Evolutionary conservation across 345 rosid genomes (phyloP).

Genomic region (Leavenworthia alabamica): DNA sequence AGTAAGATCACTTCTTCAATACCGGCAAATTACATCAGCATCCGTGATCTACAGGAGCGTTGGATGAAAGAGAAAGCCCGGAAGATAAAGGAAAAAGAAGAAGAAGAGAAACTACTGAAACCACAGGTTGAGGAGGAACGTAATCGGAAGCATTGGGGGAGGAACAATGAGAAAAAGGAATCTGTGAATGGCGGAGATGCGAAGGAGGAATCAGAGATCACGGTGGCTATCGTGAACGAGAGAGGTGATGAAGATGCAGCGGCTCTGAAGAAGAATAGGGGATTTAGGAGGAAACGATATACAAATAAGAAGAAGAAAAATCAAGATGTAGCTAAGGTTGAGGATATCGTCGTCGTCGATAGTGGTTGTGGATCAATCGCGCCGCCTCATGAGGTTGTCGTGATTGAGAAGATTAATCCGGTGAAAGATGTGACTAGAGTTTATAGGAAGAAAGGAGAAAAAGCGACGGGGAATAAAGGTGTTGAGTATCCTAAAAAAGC

Average conservation of each 20-base stretch:
- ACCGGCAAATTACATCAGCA: slow-evolving; percentile 24
- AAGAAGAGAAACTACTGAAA: slow-evolving; percentile 6
- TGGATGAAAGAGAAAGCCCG: slow-evolving; percentile 18
- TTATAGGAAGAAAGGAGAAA: background rate
- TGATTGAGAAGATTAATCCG: background rate
- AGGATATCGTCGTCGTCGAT: background rate
- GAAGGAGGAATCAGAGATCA: background rate
- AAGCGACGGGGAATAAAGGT: background rate
- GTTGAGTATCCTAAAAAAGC: background rate
- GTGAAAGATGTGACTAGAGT: background rate
- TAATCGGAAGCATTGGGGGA: background rate
- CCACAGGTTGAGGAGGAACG: background rate
- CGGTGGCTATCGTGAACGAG: background rate
- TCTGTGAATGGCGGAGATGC: background rate
- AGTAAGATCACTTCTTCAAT: background rate
- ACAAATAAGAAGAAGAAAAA: background rate
- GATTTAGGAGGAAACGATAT: slow-evolving; percentile 9
- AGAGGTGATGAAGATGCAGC: background rate
- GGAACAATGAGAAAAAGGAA: background rate
- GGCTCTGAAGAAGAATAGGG: background rate
- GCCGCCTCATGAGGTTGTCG: background rate
- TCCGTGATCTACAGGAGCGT: slow-evolving; percentile 22
- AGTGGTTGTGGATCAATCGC: slow-evolving; percentile 2
- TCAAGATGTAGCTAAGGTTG: background rate
- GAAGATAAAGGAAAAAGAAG: slow-evolving; percentile 13